Evolutionary conservation across 495 filamentous ascomycete genomes (phyloP).

Genomic region (Tetracladium setigerum): DNA sequence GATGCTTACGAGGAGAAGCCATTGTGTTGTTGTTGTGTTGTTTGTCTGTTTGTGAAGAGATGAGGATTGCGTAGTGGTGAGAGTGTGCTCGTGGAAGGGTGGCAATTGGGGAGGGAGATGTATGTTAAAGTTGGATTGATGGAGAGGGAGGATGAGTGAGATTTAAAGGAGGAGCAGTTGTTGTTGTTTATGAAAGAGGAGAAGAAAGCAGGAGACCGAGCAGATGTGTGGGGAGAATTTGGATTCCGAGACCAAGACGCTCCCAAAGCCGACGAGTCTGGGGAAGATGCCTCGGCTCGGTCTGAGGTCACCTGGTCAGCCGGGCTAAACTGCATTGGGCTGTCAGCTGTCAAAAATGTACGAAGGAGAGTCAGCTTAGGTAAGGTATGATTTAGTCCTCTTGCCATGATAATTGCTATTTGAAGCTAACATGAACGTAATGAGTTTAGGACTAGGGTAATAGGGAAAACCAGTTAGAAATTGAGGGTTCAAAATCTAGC

Average conservation of each 20-base stretch:
- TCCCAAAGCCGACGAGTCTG: constrained; percentile 1
- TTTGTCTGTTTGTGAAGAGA: not conserved
- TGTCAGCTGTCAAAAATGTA: not conserved
- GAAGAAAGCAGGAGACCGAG: not conserved
- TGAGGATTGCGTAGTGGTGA: constrained; percentile 9
- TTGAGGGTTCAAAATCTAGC: too few species aligned
- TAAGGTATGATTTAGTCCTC: too few species aligned
- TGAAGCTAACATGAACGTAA: too few species aligned
- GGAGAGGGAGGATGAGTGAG: constrained; percentile 2
- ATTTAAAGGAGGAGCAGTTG: not conserved
- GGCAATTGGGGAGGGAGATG: constrained; percentile 4
- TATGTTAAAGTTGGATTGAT: constrained; percentile 9
- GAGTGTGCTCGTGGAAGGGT: constrained; percentile 5
- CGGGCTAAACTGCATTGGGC: not conserved
- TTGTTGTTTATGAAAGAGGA: not conserved
- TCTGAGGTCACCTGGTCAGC: not conserved
- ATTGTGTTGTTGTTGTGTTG: constrained; percentile 41
- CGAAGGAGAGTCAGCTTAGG: too few species aligned
- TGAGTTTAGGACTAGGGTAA: too few species aligned
- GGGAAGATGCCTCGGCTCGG: constrained; percentile 17
- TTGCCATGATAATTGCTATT: too few species aligned
- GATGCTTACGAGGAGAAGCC: constrained; percentile 72
- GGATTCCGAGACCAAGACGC: too few species aligned
- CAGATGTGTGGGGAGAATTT: not conserved
- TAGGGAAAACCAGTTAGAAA: too few species aligned